These are phyloP conservation scores for Metschnikowia vanudenii DNA, from an alignment of 805 yeast species.

Conservation along the genomic window DNA sequence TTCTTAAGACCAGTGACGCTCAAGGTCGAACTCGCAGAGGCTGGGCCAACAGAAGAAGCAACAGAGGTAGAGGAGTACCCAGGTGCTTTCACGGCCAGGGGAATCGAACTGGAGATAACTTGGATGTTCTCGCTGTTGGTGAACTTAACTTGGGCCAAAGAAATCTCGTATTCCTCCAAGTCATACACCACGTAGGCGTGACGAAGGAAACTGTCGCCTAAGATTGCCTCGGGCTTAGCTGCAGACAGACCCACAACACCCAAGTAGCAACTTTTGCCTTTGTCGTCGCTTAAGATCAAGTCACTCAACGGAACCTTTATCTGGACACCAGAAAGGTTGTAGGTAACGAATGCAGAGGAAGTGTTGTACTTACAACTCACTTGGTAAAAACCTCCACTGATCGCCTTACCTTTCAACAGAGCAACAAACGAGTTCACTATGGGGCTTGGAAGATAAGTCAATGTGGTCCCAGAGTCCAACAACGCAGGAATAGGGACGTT, in stretches of 20 bases:
- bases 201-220: constrained; percentile 68
- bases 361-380: constrained; percentile 16
- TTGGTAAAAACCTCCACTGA: constrained; percentile 5
- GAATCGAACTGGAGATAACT: constrained; percentile 44
- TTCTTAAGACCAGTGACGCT: constrained; percentile 4
- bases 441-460: constrained; percentile 45
- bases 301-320: constrained; percentile 49
- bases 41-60: constrained; percentile 9
- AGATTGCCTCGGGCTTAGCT: constrained; percentile 35
- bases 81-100: constrained; percentile 50
- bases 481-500: constrained; percentile 15
- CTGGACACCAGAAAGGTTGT: constrained; percentile 27
- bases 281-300: constrained; percentile 22
- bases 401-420: constrained; percentile 3
- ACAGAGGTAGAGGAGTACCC: constrained; percentile 41
- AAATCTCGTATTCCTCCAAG: constrained; percentile 53
- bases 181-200: constrained; percentile 68
- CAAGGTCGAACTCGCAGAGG: constrained; percentile 2
- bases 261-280: constrained; percentile 24
- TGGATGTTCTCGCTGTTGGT: constrained; percentile 42
- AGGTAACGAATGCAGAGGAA: no score
- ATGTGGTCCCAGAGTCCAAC: constrained; percentile 57
- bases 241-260: constrained; percentile 19
- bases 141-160: constrained; percentile 47
- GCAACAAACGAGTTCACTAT: constrained; percentile 22